Base-by-base conservation (phyloP, 2,329 filamentous ascomycete genomes). In the Diplodia seriata region DNA sequence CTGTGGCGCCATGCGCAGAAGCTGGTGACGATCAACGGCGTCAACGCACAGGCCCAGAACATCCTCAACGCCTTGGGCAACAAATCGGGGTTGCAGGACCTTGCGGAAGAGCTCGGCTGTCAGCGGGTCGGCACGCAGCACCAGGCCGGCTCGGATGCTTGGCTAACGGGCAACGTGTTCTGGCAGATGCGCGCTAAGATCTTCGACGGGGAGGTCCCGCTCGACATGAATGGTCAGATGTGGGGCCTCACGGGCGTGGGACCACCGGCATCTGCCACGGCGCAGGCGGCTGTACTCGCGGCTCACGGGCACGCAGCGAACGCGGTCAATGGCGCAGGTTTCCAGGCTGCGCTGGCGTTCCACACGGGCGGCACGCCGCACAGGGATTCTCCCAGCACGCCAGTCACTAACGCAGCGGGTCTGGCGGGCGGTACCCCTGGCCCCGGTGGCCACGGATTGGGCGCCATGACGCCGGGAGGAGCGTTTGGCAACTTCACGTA, bases 81-180 rank as follows among this genome's bases (percentile, higher is more conserved):
- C 73, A 97, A 97, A 78, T 94, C 92, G 1, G 93, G 93, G 2
- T 85, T 99, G 18, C 94, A 97, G 78, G 93, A 95, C 78, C 92
- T 98, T 72, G 94, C 94, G 14, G 94, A 98, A 71, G 92, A 94
- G 69, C 87, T 99, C 70, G 94, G 93, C 74, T 91, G 97, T 68
- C 93, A 95, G 81, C 89, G 95, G 59, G 85, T 96, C 38, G 95
- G 95, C 12, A 88, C 89, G 40, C 91, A 93, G 63, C 95, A 99
- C 78, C 94, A 97, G 76, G 95, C 94, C 49, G 95, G 94, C 33
- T 97, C 92, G 0, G 95, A 99, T 79, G 94, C 93, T 23, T 87
- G 97, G 73, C 87, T 99, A 36, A 99, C 95, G 0, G 95, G 95
- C 59, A 90, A 91, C 73, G 93, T 97, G 36, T 99, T 97, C 81